Percentiles rank a stretch among this genome's conserved stretches.
phyloP scores from a whole-genome alignment of 2,329 filamentous ascomycete genomes.

The Teratosphaeria destructans region DNA sequence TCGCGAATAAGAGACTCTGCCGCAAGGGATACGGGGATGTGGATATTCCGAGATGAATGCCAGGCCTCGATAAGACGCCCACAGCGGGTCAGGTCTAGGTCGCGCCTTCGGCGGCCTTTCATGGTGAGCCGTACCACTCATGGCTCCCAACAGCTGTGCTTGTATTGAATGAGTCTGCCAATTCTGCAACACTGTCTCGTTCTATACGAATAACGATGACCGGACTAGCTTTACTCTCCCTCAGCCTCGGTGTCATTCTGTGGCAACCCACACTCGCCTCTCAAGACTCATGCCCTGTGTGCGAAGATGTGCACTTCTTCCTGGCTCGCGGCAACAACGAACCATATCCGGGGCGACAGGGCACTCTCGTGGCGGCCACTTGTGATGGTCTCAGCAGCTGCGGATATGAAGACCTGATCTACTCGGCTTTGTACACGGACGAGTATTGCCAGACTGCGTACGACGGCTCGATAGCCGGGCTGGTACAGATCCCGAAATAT shows the following conservation, averaged over 20 bases:
- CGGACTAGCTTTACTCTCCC: not conserved
- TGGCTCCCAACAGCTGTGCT: not conserved
- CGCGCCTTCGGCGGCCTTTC: not conserved
- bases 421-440: conserved; percentile 6
- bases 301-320: conserved; percentile 15
- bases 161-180: not conserved
- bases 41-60: not conserved
- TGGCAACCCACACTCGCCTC: not conserved
- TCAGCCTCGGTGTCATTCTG: not conserved
- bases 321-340: conserved; percentile 26
- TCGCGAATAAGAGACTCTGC: not conserved
- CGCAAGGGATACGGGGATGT: not conserved
- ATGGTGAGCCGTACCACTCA: not conserved
- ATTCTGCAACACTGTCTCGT: not conserved
- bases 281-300: conserved; percentile 3
- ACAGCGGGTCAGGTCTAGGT: not conserved
- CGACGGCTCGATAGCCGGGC: conserved; percentile 9
- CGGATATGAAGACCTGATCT: conserved; percentile 25
- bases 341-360: conserved; percentile 27
- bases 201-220: not conserved
- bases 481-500: conserved; percentile 8
- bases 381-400: conserved; percentile 21
- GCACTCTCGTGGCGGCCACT: conserved; percentile 22
- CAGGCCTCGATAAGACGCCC: not conserved
- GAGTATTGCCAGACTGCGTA: conserved; percentile 10